Conservation (phyloP, 495 filamentous ascomycete species). For the Glonium stellatum region DNA sequence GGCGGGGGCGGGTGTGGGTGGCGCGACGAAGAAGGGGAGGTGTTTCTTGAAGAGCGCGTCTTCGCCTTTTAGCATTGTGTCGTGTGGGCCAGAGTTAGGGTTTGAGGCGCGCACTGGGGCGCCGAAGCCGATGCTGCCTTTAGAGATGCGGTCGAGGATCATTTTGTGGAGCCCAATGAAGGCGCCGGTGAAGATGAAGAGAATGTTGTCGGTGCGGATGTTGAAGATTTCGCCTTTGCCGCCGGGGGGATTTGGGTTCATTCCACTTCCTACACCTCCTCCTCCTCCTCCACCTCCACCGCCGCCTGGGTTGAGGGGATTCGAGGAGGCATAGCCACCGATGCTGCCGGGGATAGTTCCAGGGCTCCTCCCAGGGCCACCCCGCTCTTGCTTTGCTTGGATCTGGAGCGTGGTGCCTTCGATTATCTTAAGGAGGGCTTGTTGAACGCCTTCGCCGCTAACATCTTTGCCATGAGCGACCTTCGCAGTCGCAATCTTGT, state of each 20-base stretch:
- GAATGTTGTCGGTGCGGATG: slow-evolving; percentile 88
- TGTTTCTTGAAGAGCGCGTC: slow-evolving; percentile 61
- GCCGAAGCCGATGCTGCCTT: slow-evolving; percentile 87
- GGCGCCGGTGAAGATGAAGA: slow-evolving; percentile 93
- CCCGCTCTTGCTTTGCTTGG: slow-evolving; percentile 73
- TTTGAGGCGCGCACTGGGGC: slow-evolving; percentile 58
- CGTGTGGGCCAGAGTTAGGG: slow-evolving; percentile 35
- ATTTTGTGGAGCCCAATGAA: slow-evolving; percentile 90
- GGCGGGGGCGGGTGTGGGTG: slow-evolving; percentile 4
- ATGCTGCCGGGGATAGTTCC: slow-evolving; percentile 11
- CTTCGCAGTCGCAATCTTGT: slow-evolving; percentile 81
- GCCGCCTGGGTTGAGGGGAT: slow-evolving; percentile 38
- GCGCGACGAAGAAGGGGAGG: slow-evolving; percentile 55
- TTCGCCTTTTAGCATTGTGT: slow-evolving; percentile 43
- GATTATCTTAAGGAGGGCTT: slow-evolving; percentile 90
- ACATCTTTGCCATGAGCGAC: slow-evolving; percentile 73
- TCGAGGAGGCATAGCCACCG: slow-evolving; percentile 35
- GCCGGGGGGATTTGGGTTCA: slow-evolving; percentile 21
- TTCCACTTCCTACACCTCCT: slow-evolving; percentile 9
- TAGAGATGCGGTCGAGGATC: slow-evolving; percentile 75
- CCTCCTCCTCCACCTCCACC: slow-evolving; percentile 35
- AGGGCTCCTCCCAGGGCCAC: slow-evolving; percentile 27
- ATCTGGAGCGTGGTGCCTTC: slow-evolving; percentile 91
- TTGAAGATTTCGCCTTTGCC: slow-evolving; percentile 80
- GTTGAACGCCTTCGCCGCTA: slow-evolving; percentile 89